Percentiles rank a stretch among this genome's conserved stretches.
Evolutionary conservation across 345 rosid species (phyloP).

Genomic region (Gossypium australe): DNA sequence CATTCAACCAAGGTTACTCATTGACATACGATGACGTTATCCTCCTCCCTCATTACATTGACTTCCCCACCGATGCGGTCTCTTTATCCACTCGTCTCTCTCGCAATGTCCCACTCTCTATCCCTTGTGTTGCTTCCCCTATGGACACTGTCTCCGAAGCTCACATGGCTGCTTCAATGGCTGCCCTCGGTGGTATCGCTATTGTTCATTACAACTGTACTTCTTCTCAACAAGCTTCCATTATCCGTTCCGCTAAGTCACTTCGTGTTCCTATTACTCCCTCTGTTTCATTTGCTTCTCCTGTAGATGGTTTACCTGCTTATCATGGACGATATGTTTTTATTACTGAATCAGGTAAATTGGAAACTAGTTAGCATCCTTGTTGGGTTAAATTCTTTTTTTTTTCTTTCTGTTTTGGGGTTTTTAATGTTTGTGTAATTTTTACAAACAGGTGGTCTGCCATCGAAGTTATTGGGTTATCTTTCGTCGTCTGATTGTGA

Average conservation of each 20-base stretch:
- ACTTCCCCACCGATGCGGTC: conserved; percentile 79
- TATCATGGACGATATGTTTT: conserved; percentile 22
- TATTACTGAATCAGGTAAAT: conserved; percentile 34
- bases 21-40: conserved; percentile 91
- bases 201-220: conserved; percentile 66
- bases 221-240: conserved; percentile 54
- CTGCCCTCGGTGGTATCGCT: conserved; percentile 75
- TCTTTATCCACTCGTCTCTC: conserved; percentile 64
- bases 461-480: conserved; percentile 54
- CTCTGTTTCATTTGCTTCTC: conserved; percentile 37
- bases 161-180: conserved; percentile 88
- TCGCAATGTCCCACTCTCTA: conserved; percentile 58
- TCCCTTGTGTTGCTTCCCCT: conserved; percentile 88
- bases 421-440: background rate
- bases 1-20: conserved; percentile 75
- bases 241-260: conserved; percentile 64
- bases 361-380: background rate
- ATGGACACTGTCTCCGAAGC: conserved; percentile 96
- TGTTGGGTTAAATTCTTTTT: background rate
- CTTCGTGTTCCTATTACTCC: conserved; percentile 61
- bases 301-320: conserved; percentile 30
- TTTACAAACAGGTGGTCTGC: conserved; percentile 34
- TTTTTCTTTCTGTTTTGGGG: background rate
- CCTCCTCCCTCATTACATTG: conserved; percentile 86
- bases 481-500: conserved; percentile 55